Percentiles rank a stretch among this genome's conserved stretches.
These are phyloP conservation scores for Naganishia albida DNA, from an alignment of 1,284 basidiomycete genomes.

Conservation along the genomic window DNA sequence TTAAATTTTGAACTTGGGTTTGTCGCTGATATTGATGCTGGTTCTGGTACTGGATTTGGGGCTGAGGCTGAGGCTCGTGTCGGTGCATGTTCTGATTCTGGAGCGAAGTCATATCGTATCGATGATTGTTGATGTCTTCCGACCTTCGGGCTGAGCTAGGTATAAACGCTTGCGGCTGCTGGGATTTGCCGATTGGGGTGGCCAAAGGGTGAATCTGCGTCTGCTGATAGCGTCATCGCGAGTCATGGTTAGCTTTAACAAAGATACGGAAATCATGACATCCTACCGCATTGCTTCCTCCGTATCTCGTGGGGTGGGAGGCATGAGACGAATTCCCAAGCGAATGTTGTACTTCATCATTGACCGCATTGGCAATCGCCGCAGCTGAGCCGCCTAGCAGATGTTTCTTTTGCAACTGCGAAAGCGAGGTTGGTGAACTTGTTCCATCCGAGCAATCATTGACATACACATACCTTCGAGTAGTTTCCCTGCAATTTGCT, in stretches of 20 bases:
- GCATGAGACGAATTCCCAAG: constrained; percentile 1
- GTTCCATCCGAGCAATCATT: not conserved
- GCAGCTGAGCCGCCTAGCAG: constrained; percentile 28
- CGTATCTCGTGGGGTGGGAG: not conserved
- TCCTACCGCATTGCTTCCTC: not conserved
- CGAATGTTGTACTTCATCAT: constrained; percentile 28
- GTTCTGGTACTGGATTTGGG: not conserved
- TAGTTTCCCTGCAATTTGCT: constrained; percentile 31
- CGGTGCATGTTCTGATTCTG: too few relatives aligned
- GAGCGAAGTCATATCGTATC: too few relatives aligned
- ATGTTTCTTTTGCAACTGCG: constrained; percentile 35
- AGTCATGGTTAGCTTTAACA: not conserved
- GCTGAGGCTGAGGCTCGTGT: too few relatives aligned
- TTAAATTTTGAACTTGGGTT: not conserved
- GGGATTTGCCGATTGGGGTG: constrained; percentile 7
- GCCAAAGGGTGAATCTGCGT: not conserved
- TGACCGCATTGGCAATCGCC: constrained; percentile 24
- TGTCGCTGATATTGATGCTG: constrained; percentile 2
- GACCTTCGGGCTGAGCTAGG: constrained; percentile 11
- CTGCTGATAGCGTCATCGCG: not conserved
- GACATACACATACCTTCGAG: constrained; percentile 30
- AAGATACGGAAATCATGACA: not conserved
- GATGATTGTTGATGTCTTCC: not conserved
- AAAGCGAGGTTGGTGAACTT: not conserved
- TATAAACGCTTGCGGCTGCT: constrained; percentile 26